Percentiles rank a stretch among this genome's conserved stretches.
Conservation (phyloP, 1,139 yeast species). For the Yarrowia galli region DNA sequence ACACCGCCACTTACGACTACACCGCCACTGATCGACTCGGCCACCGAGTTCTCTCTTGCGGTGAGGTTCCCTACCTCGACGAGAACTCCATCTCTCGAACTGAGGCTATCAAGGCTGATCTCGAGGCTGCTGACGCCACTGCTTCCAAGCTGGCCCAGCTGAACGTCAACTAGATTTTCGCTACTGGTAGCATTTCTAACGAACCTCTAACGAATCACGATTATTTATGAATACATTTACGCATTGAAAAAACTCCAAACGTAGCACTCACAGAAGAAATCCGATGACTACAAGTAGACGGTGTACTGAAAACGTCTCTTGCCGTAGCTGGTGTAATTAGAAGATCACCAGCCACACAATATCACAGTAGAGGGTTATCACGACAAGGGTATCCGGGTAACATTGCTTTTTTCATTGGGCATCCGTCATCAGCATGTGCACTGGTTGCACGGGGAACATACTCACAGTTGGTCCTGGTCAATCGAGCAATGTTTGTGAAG, state of each 20-base stretch:
- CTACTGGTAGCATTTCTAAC: conserved; percentile 11
- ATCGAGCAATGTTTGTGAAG: background rate
- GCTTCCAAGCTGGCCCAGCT: conserved; percentile 30
- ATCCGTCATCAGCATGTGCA: no score
- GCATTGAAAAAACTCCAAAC: conserved; percentile 19
- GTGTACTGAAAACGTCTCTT: no score
- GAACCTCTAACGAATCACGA: conserved; percentile 29
- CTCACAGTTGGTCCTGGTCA: no score
- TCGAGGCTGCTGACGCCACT: conserved; percentile 27
- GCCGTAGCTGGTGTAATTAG: no score
- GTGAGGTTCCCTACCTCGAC: conserved; percentile 63
- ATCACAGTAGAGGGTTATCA: background rate
- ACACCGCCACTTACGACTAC: conserved; percentile 59
- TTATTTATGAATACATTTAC: conserved; percentile 35
- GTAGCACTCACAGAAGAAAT: conserved; percentile 16
- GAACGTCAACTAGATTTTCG: conserved; percentile 22
- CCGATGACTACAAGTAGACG: no score
- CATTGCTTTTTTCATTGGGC: no score
- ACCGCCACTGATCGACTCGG: conserved; percentile 63
- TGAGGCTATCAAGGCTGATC: conserved; percentile 53
- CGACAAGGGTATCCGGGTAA: background rate
- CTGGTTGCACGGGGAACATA: no score
- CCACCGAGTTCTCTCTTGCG: conserved; percentile 65
- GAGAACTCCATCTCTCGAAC: conserved; percentile 61
- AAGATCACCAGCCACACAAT: no score